Base-by-base conservation (phyloP, 1,139 yeast species). In the Taphrina flavorubra region DNA sequence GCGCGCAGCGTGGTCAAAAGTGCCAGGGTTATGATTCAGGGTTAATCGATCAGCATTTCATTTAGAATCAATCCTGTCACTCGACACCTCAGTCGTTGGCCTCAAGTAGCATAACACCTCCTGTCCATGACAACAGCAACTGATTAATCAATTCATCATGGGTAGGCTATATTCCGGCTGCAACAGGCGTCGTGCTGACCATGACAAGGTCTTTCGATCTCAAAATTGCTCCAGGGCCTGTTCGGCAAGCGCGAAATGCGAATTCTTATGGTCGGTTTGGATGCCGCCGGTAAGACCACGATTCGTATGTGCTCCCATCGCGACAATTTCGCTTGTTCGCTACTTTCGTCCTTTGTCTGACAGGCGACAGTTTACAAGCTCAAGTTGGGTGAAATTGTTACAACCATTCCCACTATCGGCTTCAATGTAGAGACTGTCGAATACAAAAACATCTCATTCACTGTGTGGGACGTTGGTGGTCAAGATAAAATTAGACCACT, bases 401-500 rank as follows among this genome's bases (percentile, higher is more conserved):
- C 96, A 77, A 90, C 97, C 71, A 90, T 90, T 78, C 96, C 97
- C 79, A 90, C 96, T 74, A 90, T 90, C 79, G 97, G 72, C 20
- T 90, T 90, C 87, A 90, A 90, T 80, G 97, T 90, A 74, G 97
- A 90, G 82, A 90, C 96, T 73, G 72, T 90, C 76, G 96, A 90
- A 82, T 90, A 90, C 85, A 90, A 90, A 85, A 90, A 90, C 87
- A 90, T 90, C 79, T 88, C 95, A 61, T 90, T 90, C 84, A 90
- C 96, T 73, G 96, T 90, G 74, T 90, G 97, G 97, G 96, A 90
- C 86, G 96, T 90, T 77, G 96, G 96, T 88, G 96, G 96, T 86
- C 96, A 90, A 84, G 96, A 89, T 81, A 90, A 90, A 84, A 90
- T 90, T 79, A 89, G 96, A 84, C 96, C 96, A 71, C 84, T 90